Evolutionary conservation across 1,284 basidiomycete species (phyloP), one percentile per base, ranked within the genome.

Genomic region (Papiliotrema flavescens): DNA sequence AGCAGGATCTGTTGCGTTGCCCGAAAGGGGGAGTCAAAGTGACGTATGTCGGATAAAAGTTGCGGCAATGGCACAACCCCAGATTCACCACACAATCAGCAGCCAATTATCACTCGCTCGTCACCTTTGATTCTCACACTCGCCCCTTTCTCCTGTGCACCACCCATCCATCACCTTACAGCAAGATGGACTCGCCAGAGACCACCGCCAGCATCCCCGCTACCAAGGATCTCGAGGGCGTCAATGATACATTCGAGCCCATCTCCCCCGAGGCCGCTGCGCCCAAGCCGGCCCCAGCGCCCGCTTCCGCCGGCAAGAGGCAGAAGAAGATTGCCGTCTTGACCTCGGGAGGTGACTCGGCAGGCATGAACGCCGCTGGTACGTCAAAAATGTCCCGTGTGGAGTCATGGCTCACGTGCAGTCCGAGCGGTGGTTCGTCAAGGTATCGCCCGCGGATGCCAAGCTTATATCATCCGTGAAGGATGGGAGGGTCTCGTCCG

Each of bases 291-390:
- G 32, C 47, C 23, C 28, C 28, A 32, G 6, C 28, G 11, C 11
- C 28, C 11, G 28, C 28, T 32, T 32, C 28, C 28, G 39, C 44
- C 28, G 49, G 54, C 2, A 60, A 55, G 36, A 61, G 57, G 56
- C 69, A 71, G 55, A 75, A 76, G 64, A 79, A 79, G 67, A 89
- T 92, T 82, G 94, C 93, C 5, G 88, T 97, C 51, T 84, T 98
- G 68, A 98, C 95, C 2, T 92, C 89, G 0, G 96, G 95, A 55
- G 95, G 96, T 67, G 95, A 98, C 80, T 91, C 89, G 74, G 93
- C 96, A 45, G 95, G 90, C 66, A 93, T 95, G 92, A 96, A 96
- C 74, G 91, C 93, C 35, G 91, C 88, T 51, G 75, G 75, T 75
- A 40, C 15, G 39, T 40, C 39, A 15, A 17, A 20, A 7, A 28